A percentile compares a stretch with the other conserved stretches of the same genome.
Evolutionary conservation across 2,329 filamentous ascomycete genomes (phyloP).

Genomic region (Alternaria sp.): DNA sequence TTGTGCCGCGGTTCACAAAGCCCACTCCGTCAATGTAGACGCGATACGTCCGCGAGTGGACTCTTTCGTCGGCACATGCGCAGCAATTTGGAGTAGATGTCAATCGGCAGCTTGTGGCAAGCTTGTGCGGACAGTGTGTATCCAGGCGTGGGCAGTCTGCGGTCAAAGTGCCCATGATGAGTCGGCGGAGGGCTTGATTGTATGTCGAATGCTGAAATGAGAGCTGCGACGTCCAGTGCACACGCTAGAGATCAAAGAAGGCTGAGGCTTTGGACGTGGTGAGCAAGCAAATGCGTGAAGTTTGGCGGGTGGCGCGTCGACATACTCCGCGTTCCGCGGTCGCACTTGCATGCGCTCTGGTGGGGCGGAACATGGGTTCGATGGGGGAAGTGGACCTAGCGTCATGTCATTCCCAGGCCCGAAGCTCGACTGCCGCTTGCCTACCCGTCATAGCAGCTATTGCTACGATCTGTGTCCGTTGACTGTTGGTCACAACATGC

Average conservation of each 20-base stretch:
- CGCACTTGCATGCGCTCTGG: slow-evolving; percentile 8
- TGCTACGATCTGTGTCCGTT: not conserved
- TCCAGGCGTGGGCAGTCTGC: slow-evolving; percentile 45
- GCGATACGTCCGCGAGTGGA: slow-evolving; percentile 52
- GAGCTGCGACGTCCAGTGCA: not conserved
- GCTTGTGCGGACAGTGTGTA: slow-evolving; percentile 50
- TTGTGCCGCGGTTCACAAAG: slow-evolving; percentile 54
- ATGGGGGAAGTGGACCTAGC: slow-evolving; percentile 2
- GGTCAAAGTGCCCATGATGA: slow-evolving; percentile 49
- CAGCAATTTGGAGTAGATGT: slow-evolving; percentile 50
- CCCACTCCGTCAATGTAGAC: slow-evolving; percentile 60
- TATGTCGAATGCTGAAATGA: not conserved
- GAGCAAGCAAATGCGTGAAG: not conserved
- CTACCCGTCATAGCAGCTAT: not conserved
- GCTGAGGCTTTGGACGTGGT: not conserved
- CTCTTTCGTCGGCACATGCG: slow-evolving; percentile 49
- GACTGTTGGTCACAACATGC: not conserved
- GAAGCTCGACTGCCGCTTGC: not conserved
- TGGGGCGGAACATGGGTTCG: slow-evolving; percentile 41
- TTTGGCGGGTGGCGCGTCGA: slow-evolving; percentile 6
- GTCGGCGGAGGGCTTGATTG: not conserved
- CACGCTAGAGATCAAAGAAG: not conserved
- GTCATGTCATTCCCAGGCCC: not conserved
- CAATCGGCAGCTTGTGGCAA: slow-evolving; percentile 51
- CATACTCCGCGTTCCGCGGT: slow-evolving; percentile 1